A percentile compares a stretch with the other conserved stretches of the same genome.
These are phyloP conservation scores for Ustilago vetiveriae DNA, from an alignment of 1,284 basidiomycete genomes.

Conservation along the genomic window DNA sequence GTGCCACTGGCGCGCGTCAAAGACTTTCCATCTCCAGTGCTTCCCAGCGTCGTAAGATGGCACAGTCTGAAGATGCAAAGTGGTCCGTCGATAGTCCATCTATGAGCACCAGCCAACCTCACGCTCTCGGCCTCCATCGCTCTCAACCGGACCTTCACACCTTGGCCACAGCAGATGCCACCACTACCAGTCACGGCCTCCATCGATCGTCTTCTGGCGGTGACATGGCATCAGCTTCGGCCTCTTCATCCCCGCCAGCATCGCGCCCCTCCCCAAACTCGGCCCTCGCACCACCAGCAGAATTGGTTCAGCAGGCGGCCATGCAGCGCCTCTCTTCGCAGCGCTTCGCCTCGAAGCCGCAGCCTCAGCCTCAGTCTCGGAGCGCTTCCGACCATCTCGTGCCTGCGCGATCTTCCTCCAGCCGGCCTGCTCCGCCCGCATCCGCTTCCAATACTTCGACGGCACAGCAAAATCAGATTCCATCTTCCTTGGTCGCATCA, in stretches of 20 bases:
- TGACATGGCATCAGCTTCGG: neutral
- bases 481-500: neutral
- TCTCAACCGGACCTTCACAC: conserved; percentile 24
- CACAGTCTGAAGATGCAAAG: conserved; percentile 30
- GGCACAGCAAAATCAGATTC: neutral
- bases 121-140: conserved; percentile 7
- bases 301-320: conserved; percentile 39
- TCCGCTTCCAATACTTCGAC: no score
- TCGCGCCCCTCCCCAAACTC: conserved; percentile 3
- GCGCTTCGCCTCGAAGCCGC: no score
- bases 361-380: conserved; percentile 3
- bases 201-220: conserved; percentile 17
- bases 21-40: conserved; percentile 57
- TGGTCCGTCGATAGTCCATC: conserved; percentile 10
- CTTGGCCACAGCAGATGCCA: neutral
- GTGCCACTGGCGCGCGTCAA: conserved; percentile 58
- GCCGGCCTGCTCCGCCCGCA: neutral
- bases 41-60: conserved; percentile 42
- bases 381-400: conserved; percentile 20
- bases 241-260: neutral
- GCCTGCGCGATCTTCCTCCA: conserved; percentile 1
- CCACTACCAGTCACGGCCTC: conserved; percentile 1
- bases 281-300: conserved; percentile 10
- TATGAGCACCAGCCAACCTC: neutral
- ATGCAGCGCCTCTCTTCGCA: conserved; percentile 45